Percentiles rank a stretch among this genome's conserved stretches.
Evolutionary conservation across 495 filamentous ascomycete species (phyloP).

Genomic region (Penicillium pancosmium): DNA sequence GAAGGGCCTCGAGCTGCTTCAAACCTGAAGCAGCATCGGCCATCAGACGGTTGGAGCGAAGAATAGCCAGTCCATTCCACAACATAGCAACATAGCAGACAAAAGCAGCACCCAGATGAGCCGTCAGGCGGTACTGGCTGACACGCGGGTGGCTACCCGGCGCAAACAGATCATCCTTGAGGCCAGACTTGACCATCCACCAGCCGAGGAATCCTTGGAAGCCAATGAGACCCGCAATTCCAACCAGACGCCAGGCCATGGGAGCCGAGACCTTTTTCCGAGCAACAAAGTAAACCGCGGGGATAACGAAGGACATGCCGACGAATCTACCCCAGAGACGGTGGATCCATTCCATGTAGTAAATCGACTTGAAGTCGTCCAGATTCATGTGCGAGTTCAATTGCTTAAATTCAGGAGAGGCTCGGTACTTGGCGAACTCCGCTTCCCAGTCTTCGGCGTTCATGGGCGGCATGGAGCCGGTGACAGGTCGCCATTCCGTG

Average conservation of each 20-base stretch:
- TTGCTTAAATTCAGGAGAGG: conserved; percentile 86
- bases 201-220: conserved; percentile 96
- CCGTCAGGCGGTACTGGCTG: conserved; percentile 87
- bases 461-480: conserved; percentile 86
- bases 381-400: conserved; percentile 91
- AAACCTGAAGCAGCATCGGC: conserved; percentile 59
- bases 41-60: conserved; percentile 72
- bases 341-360: conserved; percentile 99
- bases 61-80: conserved; percentile 82
- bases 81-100: conserved; percentile 92
- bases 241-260: conserved; percentile 76
- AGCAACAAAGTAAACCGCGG: conserved; percentile 84
- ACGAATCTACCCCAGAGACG: conserved; percentile 94
- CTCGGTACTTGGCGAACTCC: conserved; percentile 88
- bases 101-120: conserved; percentile 89
- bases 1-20: conserved; percentile 59
- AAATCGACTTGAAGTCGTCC: conserved; percentile 95
- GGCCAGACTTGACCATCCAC: conserved; percentile 99
- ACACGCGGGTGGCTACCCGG: conserved; percentile 89
- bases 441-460: conserved; percentile 78
- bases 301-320: conserved; percentile 84
- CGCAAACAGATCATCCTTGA: conserved; percentile 92
- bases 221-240: conserved; percentile 86
- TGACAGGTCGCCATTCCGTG: conserved; percentile 98
- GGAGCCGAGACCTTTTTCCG: conserved; percentile 74